Evolutionary conservation across 176 grass and related monocot species (phyloP).

Genomic region (Oryza brachyantha): DNA sequence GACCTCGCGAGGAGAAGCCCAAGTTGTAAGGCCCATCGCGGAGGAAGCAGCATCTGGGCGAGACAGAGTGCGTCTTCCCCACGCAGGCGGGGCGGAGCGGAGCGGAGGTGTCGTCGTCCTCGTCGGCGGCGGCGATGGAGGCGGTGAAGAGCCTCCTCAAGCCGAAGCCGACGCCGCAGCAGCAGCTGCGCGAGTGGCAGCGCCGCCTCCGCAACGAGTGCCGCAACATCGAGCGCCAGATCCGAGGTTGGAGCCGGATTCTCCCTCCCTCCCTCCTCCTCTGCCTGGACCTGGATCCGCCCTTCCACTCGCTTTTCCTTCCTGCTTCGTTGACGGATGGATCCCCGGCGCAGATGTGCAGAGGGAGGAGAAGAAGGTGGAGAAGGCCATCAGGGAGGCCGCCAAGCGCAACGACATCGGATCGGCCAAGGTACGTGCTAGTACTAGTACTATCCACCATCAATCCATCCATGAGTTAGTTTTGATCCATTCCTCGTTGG

Average conservation of each 20-base stretch:
- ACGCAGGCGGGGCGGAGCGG: neutral
- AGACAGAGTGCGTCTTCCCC: neutral
- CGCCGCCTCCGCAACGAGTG: slow-evolving; percentile 73
- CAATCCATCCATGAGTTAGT: neutral
- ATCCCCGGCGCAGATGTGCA: slow-evolving; percentile 45
- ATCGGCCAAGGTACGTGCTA: slow-evolving; percentile 71
- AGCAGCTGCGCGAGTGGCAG: slow-evolving; percentile 82
- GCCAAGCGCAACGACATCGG: slow-evolving; percentile 71
- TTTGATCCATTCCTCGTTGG: neutral
- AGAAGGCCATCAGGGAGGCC: slow-evolving; percentile 64
- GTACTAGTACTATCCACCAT: too few relatives aligned
- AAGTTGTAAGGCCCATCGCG: neutral
- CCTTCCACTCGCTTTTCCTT: neutral
- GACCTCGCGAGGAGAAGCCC: too few relatives aligned
- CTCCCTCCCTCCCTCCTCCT: too few relatives aligned
- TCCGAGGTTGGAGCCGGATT: slow-evolving; percentile 41
- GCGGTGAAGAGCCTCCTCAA: slow-evolving; percentile 51
- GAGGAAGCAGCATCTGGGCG: too few relatives aligned
- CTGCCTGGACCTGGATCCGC: neutral
- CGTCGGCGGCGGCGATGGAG: slow-evolving; percentile 61
- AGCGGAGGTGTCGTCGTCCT: too few relatives aligned
- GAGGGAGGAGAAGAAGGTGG: slow-evolving; percentile 72
- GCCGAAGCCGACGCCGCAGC: slow-evolving; percentile 56
- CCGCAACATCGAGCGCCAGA: slow-evolving; percentile 67
- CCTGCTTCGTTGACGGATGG: neutral